Percentiles rank a stretch among this genome's conserved stretches.
Conservation (phyloP, 257 asterid genomes). For the Salvia hispanica region DNA sequence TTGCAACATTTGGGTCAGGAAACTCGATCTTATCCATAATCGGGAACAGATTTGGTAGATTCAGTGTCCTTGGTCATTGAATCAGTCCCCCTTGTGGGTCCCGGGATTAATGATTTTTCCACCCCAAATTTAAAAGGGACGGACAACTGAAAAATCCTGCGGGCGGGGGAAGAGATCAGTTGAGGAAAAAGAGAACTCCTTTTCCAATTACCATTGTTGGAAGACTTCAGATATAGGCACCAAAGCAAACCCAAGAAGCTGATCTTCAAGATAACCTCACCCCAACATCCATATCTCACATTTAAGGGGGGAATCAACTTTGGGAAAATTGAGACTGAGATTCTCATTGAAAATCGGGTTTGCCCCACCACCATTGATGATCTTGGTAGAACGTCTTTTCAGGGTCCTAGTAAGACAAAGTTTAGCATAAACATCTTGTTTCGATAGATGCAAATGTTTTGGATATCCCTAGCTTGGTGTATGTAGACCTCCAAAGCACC, state of each 20-base stretch:
- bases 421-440: conserved; percentile 94
- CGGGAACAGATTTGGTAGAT: conserved; percentile 36
- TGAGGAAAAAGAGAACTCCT: conserved; percentile 87
- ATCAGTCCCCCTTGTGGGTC: conserved; percentile 42
- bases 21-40: conserved; percentile 77
- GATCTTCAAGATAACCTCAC: conserved; percentile 88
- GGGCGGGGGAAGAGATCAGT: conserved; percentile 97
- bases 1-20: conserved; percentile 82
- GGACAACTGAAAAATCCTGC: conserved; percentile 86
- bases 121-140: conserved; percentile 64
- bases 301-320: conserved; percentile 70
- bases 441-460: conserved; percentile 93
- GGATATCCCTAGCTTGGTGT: conserved; percentile 90
- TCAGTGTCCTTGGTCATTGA: conserved; percentile 39
- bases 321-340: conserved; percentile 57
- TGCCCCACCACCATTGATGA: conserved; percentile 88
- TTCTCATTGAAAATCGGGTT: conserved; percentile 83
- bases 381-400: conserved; percentile 71
- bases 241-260: conserved; percentile 87
- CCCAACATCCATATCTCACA: conserved; percentile 98
- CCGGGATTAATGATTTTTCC: conserved; percentile 57
- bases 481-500: conserved; percentile 80
- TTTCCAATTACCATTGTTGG: conserved; percentile 66
- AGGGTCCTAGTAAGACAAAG: conserved; percentile 84
- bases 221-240: conserved; percentile 83